Evolutionary conservation across 2,329 filamentous ascomycete genomes (phyloP), one percentile per base, ranked within the genome.

Genomic region (Cladosporium phlei): DNA sequence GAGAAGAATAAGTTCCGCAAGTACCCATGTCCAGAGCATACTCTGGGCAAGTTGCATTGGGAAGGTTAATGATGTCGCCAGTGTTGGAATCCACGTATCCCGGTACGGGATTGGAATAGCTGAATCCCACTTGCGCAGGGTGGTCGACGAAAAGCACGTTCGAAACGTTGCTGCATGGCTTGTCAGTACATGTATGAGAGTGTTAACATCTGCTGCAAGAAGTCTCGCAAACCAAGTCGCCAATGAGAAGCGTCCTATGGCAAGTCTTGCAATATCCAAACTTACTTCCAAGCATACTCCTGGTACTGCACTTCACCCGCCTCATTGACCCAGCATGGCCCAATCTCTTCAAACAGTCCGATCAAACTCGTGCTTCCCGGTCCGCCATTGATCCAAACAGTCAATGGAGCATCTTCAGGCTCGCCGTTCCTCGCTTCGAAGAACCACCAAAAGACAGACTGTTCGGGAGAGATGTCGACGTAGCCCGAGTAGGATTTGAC

Each of bases 81-180:
- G 56, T 55, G 16, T 69, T 66, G 5, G 72, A 62, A 16, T 48
- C 39, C 5, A 34, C 48, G 21, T 53, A 57, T 10, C 40, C 55
- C 2, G 50, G 34, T 2, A 57, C 44, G 0, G 70, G 66, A 10
- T 66, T 60, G 4, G 69, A 68, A 58, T 82, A 82, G 9, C 74
- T 79, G 55, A 81, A 76, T 1, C 79, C 79, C 4, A 78, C 74
- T 37, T 77, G 73, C 8, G 72, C 75, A 7, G 79, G 84, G 61
- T 86, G 77, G 55, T 87, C 83, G 54, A 87, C 78, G 63, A 83
- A 86, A 12, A 87, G 75, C 74, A 85, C 78, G 53, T 85, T 85
- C 52, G 75, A 76, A 19, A 77, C 72, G 54, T 79, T 77, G 47
- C 55, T 57, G 29, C 16, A 7, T 5, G 17, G 6, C 16, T 20